Evolutionary conservation across 2,329 filamentous ascomycete genomes (phyloP).

Genomic region (Dactylellina parvicollis): DNA sequence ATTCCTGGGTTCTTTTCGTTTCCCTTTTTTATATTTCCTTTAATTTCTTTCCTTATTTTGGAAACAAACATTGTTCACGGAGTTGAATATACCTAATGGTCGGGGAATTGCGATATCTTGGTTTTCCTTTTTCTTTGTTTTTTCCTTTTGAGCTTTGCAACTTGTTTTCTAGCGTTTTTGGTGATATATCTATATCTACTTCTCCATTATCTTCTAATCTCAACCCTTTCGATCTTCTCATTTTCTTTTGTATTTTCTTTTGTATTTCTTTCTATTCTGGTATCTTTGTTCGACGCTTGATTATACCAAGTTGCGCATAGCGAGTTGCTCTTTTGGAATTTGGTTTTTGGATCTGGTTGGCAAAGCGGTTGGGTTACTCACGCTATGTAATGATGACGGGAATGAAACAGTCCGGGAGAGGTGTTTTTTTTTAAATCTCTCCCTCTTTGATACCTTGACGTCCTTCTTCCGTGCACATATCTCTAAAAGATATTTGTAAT

Average conservation of each 20-base stretch:
- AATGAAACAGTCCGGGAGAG: too few relatives aligned
- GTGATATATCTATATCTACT: slow-evolving; percentile 9
- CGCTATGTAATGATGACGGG: too few relatives aligned
- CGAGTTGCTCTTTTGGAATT: slow-evolving; percentile 8
- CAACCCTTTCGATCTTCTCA: neutral
- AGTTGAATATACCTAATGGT: slow-evolving; percentile 46
- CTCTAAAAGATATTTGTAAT: too few relatives aligned
- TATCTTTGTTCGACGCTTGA: neutral
- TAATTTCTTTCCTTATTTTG: neutral
- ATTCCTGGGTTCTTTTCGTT: slow-evolving; percentile 3
- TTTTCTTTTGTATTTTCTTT: neutral
- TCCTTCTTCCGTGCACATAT: too few relatives aligned
- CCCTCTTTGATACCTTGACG: too few relatives aligned
- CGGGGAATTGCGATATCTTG: slow-evolving; percentile 4
- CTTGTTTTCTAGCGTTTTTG: slow-evolving; percentile 14
- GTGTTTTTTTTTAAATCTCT: too few relatives aligned
- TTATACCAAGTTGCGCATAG: slow-evolving; percentile 35
- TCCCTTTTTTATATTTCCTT: slow-evolving; percentile 25
- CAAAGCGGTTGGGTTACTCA: too few relatives aligned
- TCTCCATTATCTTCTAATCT: slow-evolving; percentile 14
- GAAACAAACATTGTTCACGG: slow-evolving; percentile 27
- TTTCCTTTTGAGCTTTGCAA: neutral
- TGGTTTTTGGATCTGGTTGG: neutral
- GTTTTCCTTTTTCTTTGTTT: slow-evolving; percentile 7
- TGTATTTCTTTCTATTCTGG: neutral